Evolutionary conservation across 73 alveolate species (phyloP), one percentile per base, ranked within the genome.

Genomic region (Paramecium octaurelia): DNA sequence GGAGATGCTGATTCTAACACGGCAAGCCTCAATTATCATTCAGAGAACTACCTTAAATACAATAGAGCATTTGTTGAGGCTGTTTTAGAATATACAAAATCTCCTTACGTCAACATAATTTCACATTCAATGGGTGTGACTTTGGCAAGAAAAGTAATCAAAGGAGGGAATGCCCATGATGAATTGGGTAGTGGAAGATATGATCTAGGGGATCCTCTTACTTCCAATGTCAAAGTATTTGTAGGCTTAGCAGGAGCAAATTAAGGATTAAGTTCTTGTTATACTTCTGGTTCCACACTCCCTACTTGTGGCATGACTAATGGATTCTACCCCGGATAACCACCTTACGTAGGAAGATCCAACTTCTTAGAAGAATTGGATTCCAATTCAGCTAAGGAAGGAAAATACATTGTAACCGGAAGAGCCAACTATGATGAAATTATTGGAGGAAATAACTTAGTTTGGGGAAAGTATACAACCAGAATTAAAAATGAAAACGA

Each of bases 81-180:
- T 14, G 96, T 93, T 31, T 80, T 93, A 29, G 92, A 73, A n/a
- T 93, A 93, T 90, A 93, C 96, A 18, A 90, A 90, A 34, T 88
- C 96, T 18, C 77, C 76, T 16, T 88, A 93, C 86, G 89, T 93
- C 59, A 71, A 93, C 48, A 76, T 86, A 4, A 90, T 93, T 27
- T 48, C 92, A 3, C 96, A 93, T 71, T 93, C 96, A 31, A 93
- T 93, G 96, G 96, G 96, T 29, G 96, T 93, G 3, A 93, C 96
- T 18, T 86, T 93, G 16, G 96, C 86, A 1, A 68, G 96, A 87
- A 71, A 90, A 57, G 57, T 93, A 1, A 75, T 93, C 31, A 93
- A 93, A 88, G 96, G 96, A 44, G 96, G 96, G n/a, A 20, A 36
- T 31, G 96, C 60, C 3, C 91, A 35, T 48, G 94, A 93, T 54